A percentile compares a stretch with the other conserved stretches of the same genome.
Evolutionary conservation across 352 stramenopile genomes (phyloP).

Genomic region (Discostella stelligera): DNA sequence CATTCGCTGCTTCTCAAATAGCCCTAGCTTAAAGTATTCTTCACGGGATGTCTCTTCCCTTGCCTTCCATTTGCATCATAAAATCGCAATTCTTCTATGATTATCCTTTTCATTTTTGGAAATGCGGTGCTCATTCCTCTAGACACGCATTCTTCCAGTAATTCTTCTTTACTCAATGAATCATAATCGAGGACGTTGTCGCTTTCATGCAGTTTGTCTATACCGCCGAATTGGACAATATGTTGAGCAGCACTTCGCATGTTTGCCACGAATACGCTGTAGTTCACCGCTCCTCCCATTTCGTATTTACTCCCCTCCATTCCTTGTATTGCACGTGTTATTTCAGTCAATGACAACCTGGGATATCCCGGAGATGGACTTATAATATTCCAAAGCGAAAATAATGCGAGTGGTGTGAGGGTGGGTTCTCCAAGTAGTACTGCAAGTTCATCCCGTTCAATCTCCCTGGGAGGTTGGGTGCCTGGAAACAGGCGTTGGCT

Average conservation of each 20-base stretch:
- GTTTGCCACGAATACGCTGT: neutral
- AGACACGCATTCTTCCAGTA: constrained; percentile 26
- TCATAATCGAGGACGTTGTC: constrained; percentile 37
- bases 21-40: constrained; percentile 44
- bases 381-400: constrained; percentile 26
- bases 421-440: constrained; percentile 2
- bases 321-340: constrained; percentile 27
- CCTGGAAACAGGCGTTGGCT: constrained; percentile 19
- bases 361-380: constrained; percentile 35
- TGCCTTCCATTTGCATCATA: constrained; percentile 41
- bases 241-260: constrained; percentile 11
- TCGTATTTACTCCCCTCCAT: constrained; percentile 25
- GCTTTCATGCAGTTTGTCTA: neutral
- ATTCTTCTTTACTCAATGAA: constrained; percentile 38
- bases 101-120: constrained; percentile 45
- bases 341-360: constrained; percentile 21
- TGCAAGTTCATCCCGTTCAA: constrained; percentile 23
- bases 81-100: constrained; percentile 52
- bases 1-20: no score
- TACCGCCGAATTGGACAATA: constrained; percentile 2
- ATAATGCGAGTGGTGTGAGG: constrained; percentile 17
- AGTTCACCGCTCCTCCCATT: constrained; percentile 28
- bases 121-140: constrained; percentile 39
- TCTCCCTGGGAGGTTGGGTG: constrained; percentile 9
- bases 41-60: constrained; percentile 47